Evolutionary conservation across 78 protist genomes (phyloP).

Genomic region (Dictyostelium intermedium): DNA sequence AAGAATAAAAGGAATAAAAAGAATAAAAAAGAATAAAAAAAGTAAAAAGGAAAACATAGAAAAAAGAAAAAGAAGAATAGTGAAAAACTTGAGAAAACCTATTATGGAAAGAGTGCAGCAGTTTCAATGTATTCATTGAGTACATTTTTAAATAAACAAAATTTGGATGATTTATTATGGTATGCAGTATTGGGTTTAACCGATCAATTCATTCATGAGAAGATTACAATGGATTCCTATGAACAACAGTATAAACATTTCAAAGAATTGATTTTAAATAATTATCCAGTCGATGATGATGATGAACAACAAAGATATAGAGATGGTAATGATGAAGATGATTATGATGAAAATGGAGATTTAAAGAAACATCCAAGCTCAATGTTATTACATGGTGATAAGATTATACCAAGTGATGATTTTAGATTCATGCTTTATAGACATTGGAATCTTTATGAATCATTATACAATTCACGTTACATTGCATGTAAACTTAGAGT

Average conservation of each 20-base stretch:
- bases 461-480: slow-evolving; percentile 44
- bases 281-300: background rate
- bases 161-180: slow-evolving; percentile 69
- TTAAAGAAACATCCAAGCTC: background rate
- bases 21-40: slow-evolving; percentile 18
- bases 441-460: slow-evolving; percentile 83
- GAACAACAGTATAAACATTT: slow-evolving; percentile 9
- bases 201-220: slow-evolving; percentile 80
- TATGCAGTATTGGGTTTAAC: slow-evolving; percentile 80
- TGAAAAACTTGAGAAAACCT: slow-evolving; percentile 14
- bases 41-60: background rate
- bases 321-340: background rate
- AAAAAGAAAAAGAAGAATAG: slow-evolving; percentile 4
- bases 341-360: background rate
- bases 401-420: slow-evolving; percentile 46
- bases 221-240: slow-evolving; percentile 24
- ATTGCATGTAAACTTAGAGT: slow-evolving; percentile 47
- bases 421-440: slow-evolving; percentile 79
- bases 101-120: slow-evolving; percentile 73
- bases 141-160: slow-evolving; percentile 18
- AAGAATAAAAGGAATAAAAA: background rate
- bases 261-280: slow-evolving; percentile 17
- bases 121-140: slow-evolving; percentile 46
- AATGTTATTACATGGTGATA: background rate
- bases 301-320: background rate